phyloP scores from a whole-genome alignment of 306 rosid species.

The Acacia crassicarpa region DNA sequence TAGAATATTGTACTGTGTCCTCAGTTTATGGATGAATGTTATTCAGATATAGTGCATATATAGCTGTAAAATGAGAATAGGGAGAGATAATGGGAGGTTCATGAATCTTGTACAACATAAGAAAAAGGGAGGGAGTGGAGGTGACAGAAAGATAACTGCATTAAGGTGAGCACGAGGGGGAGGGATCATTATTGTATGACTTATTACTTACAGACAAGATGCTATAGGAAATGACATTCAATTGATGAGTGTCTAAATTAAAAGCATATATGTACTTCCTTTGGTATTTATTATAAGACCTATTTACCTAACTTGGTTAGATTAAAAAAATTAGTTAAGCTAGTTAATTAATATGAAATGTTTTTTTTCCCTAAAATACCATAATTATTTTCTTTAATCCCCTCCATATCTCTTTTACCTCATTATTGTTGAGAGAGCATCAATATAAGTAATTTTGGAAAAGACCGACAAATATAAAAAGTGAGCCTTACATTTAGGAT shows the following conservation, averaged over 20 bases:
- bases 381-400: too few relatives aligned
- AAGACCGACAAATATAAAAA: too few relatives aligned
- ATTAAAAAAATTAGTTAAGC: too few relatives aligned
- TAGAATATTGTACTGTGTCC: background rate
- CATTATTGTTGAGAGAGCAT: too few relatives aligned
- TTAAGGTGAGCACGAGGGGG: background rate
- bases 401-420: too few relatives aligned
- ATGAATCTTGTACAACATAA: background rate
- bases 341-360: too few relatives aligned
- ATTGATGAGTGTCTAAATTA: background rate
- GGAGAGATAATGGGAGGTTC: background rate
- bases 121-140: background rate
- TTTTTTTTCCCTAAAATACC: too few relatives aligned
- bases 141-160: conserved; percentile 3
- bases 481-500: accelerated
- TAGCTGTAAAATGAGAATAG: background rate
- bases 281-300: too few relatives aligned
- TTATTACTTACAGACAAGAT: conserved; percentile 1
- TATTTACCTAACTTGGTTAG: too few relatives aligned
- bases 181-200: conserved; percentile 3
- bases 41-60: background rate
- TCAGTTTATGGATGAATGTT: background rate
- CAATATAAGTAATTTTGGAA: too few relatives aligned
- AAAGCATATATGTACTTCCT: background rate
- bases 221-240: background rate